These are phyloP conservation scores for Leccinum aurantiacum DNA, from an alignment of 768 basidiomycete species.

Conservation along the genomic window DNA sequence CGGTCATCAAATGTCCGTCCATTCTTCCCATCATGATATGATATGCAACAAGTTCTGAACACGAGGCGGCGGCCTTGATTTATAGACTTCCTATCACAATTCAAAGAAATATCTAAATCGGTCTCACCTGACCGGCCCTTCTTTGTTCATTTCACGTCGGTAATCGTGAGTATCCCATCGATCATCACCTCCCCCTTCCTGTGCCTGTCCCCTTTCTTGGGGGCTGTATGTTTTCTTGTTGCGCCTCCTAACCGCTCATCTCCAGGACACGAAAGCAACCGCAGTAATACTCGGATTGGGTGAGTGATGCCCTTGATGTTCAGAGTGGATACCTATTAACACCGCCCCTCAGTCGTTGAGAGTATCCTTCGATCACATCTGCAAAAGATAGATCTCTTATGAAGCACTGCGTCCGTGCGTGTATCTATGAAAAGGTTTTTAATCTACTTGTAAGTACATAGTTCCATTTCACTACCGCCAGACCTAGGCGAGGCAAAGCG, in stretches of 20 bases:
- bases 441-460: neutral
- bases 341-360: constrained; percentile 55
- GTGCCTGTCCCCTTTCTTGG: constrained; percentile 10
- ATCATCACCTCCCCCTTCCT: neutral
- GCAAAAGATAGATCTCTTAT: constrained; percentile 69
- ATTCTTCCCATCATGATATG: neutral
- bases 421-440: constrained; percentile 3
- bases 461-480: neutral
- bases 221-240: neutral
- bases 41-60: constrained; percentile 11
- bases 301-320: constrained; percentile 36
- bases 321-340: constrained; percentile 7
- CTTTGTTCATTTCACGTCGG: constrained; percentile 73
- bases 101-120: constrained; percentile 68
- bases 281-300: constrained; percentile 69
- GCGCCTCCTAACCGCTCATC: constrained; percentile 11
- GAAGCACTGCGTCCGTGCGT: constrained; percentile 13
- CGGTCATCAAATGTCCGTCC: constrained; percentile 67
- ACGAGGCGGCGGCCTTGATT: constrained; percentile 3
- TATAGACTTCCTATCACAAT: constrained; percentile 77
- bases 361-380: constrained; percentile 72
- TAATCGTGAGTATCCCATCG: constrained; percentile 54
- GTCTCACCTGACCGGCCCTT: constrained; percentile 67
- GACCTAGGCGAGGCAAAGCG: neutral
- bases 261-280: constrained; percentile 72